Conservation (phyloP, 495 filamentous ascomycete species). For the Penicillium antarcticum region DNA sequence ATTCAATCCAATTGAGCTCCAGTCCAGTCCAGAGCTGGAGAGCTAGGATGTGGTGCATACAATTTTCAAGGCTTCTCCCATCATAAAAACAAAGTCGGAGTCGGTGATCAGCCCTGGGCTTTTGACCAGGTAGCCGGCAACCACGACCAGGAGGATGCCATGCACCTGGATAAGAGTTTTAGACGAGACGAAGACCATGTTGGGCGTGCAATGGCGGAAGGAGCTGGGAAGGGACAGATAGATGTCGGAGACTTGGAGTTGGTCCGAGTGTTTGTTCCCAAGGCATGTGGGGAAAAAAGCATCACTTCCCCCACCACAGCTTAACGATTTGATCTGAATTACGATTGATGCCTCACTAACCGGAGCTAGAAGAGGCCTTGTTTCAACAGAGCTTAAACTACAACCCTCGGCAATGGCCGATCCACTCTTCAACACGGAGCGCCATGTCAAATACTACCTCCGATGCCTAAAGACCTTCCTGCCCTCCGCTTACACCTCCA, state of each 20-base stretch:
- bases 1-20: background rate
- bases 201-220: conserved; percentile 8
- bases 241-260: conserved; percentile 1
- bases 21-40: background rate
- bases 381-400: background rate
- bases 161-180: conserved; percentile 74
- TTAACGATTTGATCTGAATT: conserved; percentile 3
- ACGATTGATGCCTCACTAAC: background rate
- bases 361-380: background rate
- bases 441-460: conserved; percentile 89
- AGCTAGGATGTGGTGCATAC: conserved; percentile 38
- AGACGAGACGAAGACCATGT: conserved; percentile 76
- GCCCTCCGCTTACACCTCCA: conserved; percentile 75
- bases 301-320: conserved; percentile 13
- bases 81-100: conserved; percentile 75
- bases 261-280: conserved; percentile 12
- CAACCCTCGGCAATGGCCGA: conserved; percentile 25
- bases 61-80: conserved; percentile 78
- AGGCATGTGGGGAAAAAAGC: conserved; percentile 21
- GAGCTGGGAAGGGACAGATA: conserved; percentile 5
- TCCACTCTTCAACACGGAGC: conserved; percentile 59
- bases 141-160: conserved; percentile 75
- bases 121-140: conserved; percentile 78
- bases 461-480: conserved; percentile 81
- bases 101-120: conserved; percentile 67